Evolutionary conservation across 129 eudicot species (phyloP), one percentile per base, ranked within the genome.

Genomic region (Pittosporum tobira): DNA sequence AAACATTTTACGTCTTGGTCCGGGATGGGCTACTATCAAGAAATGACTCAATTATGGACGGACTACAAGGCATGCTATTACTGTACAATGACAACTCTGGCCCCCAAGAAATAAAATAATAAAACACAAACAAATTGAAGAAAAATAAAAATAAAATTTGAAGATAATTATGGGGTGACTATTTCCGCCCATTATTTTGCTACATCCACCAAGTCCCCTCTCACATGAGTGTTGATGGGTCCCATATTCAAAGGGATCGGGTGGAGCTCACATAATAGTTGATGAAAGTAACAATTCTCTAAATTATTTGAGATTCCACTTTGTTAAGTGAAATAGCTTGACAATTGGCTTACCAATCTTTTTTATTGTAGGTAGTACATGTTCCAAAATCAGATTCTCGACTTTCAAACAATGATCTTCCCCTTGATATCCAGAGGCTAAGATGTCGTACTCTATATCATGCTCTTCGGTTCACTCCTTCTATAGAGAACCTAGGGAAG

Each of bases 321-420:
- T 43, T 10, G 18, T 1, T 45, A 43, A n/a, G 16, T 61, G 7
- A 5, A 9, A 26, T 3, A 42, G 47, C 10, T 53, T 54, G 51
- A 46, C 37, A 9, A 19, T 10, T 53, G 23, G 20, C 24, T 57
- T 62, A 51, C 36, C 11, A 1, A 22, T 3, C 1, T 19, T 15
- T 56, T 63, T 65, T 65, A 6, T n/a, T 68, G 68, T 82, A 90
- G 97, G 87, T 85, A 49, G 76, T 90, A 69, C 95, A 90, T 73
- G 97, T 90, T 29, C 87, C 95, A 42, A 90, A 90, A 72, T 90
- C 97, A 59, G 97, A 90, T 78, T 86, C 97, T 54, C 78, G 97
- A 52, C 77, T 90, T 71, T 89, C 95, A 51, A 90, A 90, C 73
- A 90, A 90, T 80, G 95, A 83, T 68, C 79, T 90, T 34, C 97